A percentile compares a stretch with the other conserved stretches of the same genome.
Conservation (phyloP, 352 stramenopile species). For the Pythium guiyangense region DNA sequence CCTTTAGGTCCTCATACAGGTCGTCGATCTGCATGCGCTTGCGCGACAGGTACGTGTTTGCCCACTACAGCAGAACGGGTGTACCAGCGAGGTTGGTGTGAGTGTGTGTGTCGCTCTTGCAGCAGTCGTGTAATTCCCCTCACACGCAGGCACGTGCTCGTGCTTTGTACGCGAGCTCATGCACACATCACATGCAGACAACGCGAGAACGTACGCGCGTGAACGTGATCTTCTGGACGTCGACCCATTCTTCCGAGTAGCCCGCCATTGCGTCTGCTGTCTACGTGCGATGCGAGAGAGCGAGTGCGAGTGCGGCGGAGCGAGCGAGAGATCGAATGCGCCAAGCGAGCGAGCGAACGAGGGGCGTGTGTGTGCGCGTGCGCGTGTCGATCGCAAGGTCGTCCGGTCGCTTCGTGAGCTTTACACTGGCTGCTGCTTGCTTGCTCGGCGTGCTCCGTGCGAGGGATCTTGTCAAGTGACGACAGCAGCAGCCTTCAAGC, state of each 20-base stretch:
- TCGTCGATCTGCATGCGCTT: conserved; percentile 89
- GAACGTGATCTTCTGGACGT: conserved; percentile 91
- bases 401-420: not conserved
- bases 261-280: conserved; percentile 34
- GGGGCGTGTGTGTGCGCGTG: not conserved
- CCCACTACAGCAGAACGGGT: conserved; percentile 44
- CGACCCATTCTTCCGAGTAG: conserved; percentile 82
- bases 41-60: conserved; percentile 86
- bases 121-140: no score
- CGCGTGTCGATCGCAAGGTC: not conserved
- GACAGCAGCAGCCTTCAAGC: no score
- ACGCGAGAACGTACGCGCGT: conserved; percentile 54
- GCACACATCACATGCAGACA: not conserved
- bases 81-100: not conserved
- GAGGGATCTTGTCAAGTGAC: not conserved
- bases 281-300: not conserved
- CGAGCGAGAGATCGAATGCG: conserved; percentile 8
- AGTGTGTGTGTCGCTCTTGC: not conserved
- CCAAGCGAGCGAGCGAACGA: no score
- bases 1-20: conserved; percentile 85
- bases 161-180: no score
- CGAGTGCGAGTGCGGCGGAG: not conserved
- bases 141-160: no score
- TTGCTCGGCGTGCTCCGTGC: no score
- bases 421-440: not conserved